Conservation (phyloP, 306 rosid species). For the Vicia villosa region DNA sequence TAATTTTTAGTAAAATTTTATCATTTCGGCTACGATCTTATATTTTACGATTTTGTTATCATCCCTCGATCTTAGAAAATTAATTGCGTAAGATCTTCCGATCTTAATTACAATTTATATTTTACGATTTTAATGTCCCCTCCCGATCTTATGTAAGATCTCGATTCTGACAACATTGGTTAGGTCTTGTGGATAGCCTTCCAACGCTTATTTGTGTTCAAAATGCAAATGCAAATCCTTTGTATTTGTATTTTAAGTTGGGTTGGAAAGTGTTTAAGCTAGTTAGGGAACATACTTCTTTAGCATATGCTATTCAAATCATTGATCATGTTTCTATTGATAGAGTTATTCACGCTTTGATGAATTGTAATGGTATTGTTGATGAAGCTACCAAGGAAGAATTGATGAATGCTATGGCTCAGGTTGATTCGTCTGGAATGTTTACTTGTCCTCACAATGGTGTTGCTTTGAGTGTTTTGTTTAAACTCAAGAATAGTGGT, state of each 20-base stretch:
- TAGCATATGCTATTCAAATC: slow-evolving; percentile 80
- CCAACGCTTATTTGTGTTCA: slow-evolving; percentile 91
- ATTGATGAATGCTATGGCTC: slow-evolving; percentile 82
- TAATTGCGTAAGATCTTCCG: no score
- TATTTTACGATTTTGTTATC: no score
- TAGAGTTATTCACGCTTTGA: slow-evolving; percentile 72
- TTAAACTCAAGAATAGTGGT: no score
- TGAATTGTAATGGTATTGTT: slow-evolving; percentile 71
- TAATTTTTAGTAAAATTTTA: no score
- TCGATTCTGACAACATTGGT: no score
- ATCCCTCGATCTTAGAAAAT: no score
- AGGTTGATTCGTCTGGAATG: slow-evolving; percentile 91
- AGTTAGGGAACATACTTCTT: slow-evolving; percentile 56
- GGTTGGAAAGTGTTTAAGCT: slow-evolving; percentile 77
- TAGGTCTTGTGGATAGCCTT: no score
- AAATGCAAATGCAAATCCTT: slow-evolving; percentile 81
- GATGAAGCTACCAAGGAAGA: slow-evolving; percentile 93
- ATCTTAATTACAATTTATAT: no score
- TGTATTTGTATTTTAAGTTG: slow-evolving; percentile 62
- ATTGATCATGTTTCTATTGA: slow-evolving; percentile 90
- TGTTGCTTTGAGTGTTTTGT: slow-evolving; percentile 75
- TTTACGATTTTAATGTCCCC: no score
- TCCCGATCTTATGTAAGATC: no score
- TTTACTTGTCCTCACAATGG: slow-evolving; percentile 90
- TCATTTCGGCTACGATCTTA: no score